Evolutionary conservation across 2,329 filamentous ascomycete species (phyloP).

Genomic region (Ascocoryne sarcoides): DNA sequence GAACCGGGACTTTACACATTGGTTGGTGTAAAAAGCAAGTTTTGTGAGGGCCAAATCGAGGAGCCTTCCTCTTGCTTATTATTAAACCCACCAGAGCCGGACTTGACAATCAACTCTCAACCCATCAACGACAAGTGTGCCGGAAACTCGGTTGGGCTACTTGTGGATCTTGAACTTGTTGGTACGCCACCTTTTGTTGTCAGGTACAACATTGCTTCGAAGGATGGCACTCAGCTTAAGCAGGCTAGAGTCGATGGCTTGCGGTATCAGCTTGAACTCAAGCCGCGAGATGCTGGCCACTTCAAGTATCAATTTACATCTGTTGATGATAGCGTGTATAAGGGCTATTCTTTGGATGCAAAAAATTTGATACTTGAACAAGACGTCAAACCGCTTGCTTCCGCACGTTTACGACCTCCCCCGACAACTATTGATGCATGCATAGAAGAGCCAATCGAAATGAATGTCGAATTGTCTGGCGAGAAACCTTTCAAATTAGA

Average conservation of each 20-base stretch:
- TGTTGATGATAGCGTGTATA: conserved; percentile 78
- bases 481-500: conserved; percentile 84
- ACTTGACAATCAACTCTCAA: conserved; percentile 63
- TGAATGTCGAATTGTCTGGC: conserved; percentile 67
- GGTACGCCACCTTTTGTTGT: conserved; percentile 90
- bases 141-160: conserved; percentile 82
- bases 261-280: conserved; percentile 75
- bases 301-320: conserved; percentile 81
- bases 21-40: conserved; percentile 67
- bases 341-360: conserved; percentile 51
- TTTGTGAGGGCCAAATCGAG: conserved; percentile 78
- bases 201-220: conserved; percentile 62
- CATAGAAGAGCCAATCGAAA: conserved; percentile 69
- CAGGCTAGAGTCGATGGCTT: conserved; percentile 55
- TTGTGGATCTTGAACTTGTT: conserved; percentile 80
- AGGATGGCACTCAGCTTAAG: conserved; percentile 32
- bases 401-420: conserved; percentile 57
- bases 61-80: conserved; percentile 92
- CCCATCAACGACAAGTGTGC: conserved; percentile 93
- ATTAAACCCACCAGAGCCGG: conserved; percentile 82
- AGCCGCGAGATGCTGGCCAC: conserved; percentile 69
- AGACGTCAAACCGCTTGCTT: conserved; percentile 86
- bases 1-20: conserved; percentile 82
- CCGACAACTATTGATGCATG: conserved; percentile 58
- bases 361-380: conserved; percentile 64